Evolutionary conservation across 1,284 basidiomycete species (phyloP).

Genomic region (Leccinum fuscescens): DNA sequence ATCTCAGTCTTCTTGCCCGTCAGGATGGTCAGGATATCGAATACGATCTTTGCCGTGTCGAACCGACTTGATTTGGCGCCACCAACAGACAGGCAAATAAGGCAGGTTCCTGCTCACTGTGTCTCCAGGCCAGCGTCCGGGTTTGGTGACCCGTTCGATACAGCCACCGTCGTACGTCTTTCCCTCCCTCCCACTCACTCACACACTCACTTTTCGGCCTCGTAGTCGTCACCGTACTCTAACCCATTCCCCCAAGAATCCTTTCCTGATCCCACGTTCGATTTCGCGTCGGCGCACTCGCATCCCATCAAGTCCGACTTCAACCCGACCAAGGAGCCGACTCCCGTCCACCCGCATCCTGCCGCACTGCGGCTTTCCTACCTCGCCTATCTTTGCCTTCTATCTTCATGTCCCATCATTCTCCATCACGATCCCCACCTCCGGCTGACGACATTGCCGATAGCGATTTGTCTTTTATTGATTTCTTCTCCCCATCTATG

Average conservation of each 20-base stretch:
- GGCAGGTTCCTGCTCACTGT: slow-evolving; percentile 12
- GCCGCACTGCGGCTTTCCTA: slow-evolving; percentile 17
- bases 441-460: slow-evolving; percentile 8
- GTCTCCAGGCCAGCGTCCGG: slow-evolving; percentile 13
- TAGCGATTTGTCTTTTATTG: slow-evolving; percentile 54
- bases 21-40: not conserved
- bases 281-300: slow-evolving; percentile 17
- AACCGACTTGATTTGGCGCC: slow-evolving; percentile 1
- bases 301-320: slow-evolving; percentile 32
- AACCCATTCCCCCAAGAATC: not conserved
- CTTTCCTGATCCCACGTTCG: not conserved
- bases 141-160: slow-evolving; percentile 22
- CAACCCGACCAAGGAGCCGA: slow-evolving; percentile 40
- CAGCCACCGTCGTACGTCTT: slow-evolving; percentile 22
- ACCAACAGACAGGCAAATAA: slow-evolving; percentile 15
- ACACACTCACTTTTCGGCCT: slow-evolving; percentile 11
- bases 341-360: slow-evolving; percentile 47
- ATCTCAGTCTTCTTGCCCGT: not conserved
- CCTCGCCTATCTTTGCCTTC: slow-evolving; percentile 35
- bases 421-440: slow-evolving; percentile 14
- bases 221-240: slow-evolving; percentile 6
- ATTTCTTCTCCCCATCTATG: slow-evolving; percentile 38
- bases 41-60: not conserved
- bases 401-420: slow-evolving; percentile 27
- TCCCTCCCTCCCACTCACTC: not conserved